Evolutionary conservation across 2,329 filamentous ascomycete species (phyloP), one percentile per base, ranked within the genome.

Genomic region (Fusarium clavum): DNA sequence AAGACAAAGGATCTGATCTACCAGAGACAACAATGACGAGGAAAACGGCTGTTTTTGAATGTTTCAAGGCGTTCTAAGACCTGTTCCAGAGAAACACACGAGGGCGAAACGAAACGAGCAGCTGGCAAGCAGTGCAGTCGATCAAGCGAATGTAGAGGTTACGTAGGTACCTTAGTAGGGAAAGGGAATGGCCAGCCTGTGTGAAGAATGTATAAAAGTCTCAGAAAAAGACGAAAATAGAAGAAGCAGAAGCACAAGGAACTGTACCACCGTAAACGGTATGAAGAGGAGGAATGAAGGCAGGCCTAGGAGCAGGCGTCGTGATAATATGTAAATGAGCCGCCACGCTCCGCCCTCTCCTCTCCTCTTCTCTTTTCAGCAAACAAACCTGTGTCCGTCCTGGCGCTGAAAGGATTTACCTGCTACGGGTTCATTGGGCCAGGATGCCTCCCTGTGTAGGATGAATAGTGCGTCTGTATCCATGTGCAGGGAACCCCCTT

Each of bases 251-350:
- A 64, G 40, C 34, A 55, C 38, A 65, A 54, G 20, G 34, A 64
- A 56, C 43, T 22, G 43, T 64, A 56, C 51, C 45, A 70, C 68
- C 48, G 59, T 65, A 40, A 67, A 67, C 65, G 57, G 69, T 52
- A 52, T 46, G 48, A 60, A 53, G 34, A 48, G 52, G 27, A 72
- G 69, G 64, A 72, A 72, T 72, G 65, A 61, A 70, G 52, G 53
- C 49, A 58, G 45, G 40, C 40, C 51, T 51, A 54, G 55, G 72
- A 67, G 72, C 70, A 66, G 61, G 61, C 57, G 69, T 67, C 45
- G 60, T 70, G 71, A 75, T 74, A 75, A 73, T 74, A 75, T 73
- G 67, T 69, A 65, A 61, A 71, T 52, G 51, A 45, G 29, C 16
- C 49, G 40, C 47, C 40, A 32, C 29, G 16, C 47, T 57, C 60